Base-by-base conservation (phyloP, 441 rosid genomes). In the Pelargonium citronellum region DNA sequence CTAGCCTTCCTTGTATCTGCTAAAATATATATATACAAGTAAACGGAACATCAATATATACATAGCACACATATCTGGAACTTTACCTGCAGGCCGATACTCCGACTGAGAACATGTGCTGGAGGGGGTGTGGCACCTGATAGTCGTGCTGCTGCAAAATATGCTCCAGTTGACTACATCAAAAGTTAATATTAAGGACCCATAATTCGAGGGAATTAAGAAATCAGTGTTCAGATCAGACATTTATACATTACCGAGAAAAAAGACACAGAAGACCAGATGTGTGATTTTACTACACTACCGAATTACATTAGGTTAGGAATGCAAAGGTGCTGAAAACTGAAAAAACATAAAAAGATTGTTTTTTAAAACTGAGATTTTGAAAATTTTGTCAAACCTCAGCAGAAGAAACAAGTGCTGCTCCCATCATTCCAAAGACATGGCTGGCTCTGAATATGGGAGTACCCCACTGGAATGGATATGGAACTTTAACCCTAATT, bases 381-480 rank as follows among this genome's bases (percentile, higher is more conserved):
- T 10, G 19, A 8, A 15, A 75, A 47, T 15, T 62, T 20, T 51
- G 57, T 2, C 66, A 39, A 71, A 94, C 97, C 96, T 94, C 98
- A 7, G 90, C 92, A 78, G 97, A 83, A 51, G 97, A 79, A 46
- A 94, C 97, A 71, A 94, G 84, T 30, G 95, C 90, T 55, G 95
- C 92, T 63, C 96, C 99, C 75, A 89, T 80, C 97, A 90, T 94
- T 64, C 92, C 99, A 55, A 94, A 94, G 64, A 91, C 92, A 78
- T 91, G 99, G 83, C 87, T 86, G 43, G 96, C 99, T 79, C 84
- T 83, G 74, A 94, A 94, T 80, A 90, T 82, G 2, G 99, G 99
- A 74, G 99, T 80, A 65, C 96, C 99, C 96, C 96, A 94, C 71
- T 94, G 99, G 70, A 94, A 87, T 1, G 99, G 99, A 69, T 91